These are phyloP conservation scores for Ramaria sp. DNA, from an alignment of 768 basidiomycete species.

Conservation along the genomic window DNA sequence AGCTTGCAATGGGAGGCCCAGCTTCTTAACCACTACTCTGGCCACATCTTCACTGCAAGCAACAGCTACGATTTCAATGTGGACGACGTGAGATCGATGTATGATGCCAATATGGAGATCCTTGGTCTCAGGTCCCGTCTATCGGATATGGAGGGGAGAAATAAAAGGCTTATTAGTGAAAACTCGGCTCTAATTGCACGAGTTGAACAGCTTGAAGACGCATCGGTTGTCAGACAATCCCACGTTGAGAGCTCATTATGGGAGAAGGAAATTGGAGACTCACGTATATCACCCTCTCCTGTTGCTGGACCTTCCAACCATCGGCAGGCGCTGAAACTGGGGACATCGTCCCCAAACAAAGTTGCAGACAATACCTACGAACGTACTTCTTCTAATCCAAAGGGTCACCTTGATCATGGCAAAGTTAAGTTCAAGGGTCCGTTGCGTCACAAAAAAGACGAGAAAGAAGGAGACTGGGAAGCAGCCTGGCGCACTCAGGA, in stretches of 20 bases:
- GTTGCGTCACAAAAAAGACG: neutral
- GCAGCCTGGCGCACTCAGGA: slow-evolving; percentile 24
- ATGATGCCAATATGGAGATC: slow-evolving; percentile 41
- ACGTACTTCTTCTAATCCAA: too few relatives aligned
- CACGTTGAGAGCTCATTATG: too few relatives aligned
- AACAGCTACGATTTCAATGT: slow-evolving; percentile 13
- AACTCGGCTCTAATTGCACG: neutral
- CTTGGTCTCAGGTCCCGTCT: slow-evolving; percentile 33
- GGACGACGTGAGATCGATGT: slow-evolving; percentile 23
- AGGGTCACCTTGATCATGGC: neutral
- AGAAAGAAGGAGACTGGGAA: neutral
- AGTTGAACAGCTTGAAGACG: neutral
- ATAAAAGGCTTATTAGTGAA: neutral
- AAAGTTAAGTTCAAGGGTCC: neutral
- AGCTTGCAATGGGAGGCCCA: slow-evolving; percentile 55
- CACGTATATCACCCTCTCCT: neutral
- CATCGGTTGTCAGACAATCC: too few relatives aligned
- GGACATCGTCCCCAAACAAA: neutral
- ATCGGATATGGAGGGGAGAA: slow-evolving; percentile 14
- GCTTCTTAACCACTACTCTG: slow-evolving; percentile 49
- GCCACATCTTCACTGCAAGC: slow-evolving; percentile 39
- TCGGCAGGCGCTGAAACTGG: neutral
- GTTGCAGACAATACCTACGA: too few relatives aligned
- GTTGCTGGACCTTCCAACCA: neutral
- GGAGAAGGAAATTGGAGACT: too few relatives aligned